Evolutionary conservation across 768 basidiomycete species (phyloP).

Genomic region (Mycena vulgaris): DNA sequence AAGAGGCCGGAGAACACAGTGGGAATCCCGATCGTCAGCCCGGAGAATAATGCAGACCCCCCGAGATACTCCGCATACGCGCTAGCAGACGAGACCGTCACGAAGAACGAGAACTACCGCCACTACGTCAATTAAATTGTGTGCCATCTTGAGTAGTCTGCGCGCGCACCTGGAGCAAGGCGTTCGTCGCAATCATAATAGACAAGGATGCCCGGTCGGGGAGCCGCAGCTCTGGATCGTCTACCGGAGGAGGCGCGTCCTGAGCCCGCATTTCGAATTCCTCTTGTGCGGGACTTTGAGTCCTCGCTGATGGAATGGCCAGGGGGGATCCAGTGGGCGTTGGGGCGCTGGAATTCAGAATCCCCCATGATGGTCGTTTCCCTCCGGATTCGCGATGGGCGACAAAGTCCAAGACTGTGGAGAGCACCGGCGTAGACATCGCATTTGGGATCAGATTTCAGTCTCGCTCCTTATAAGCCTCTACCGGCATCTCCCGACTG

Average conservation of each 20-base stretch:
- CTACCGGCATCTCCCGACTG: no score
- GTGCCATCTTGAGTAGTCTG: not conserved
- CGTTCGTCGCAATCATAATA: conserved; percentile 60
- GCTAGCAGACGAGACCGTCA: conserved; percentile 77
- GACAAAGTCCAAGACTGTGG: conserved; percentile 36
- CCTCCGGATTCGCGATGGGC: conserved; percentile 9
- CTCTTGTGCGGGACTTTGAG: not conserved
- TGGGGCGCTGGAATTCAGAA: conserved; percentile 15
- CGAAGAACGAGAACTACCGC: conserved; percentile 76
- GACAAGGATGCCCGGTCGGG: conserved; percentile 59
- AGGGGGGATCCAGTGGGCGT: conserved; percentile 17
- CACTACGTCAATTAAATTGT: not conserved
- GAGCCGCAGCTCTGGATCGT: conserved; percentile 58
- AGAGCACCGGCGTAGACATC: conserved; percentile 18
- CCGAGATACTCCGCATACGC: conserved; percentile 74
- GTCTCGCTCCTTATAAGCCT: no score
- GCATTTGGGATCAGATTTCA: no score
- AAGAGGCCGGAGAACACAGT: conserved; percentile 71
- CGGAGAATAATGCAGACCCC: conserved; percentile 76
- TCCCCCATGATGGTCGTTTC: conserved; percentile 25
- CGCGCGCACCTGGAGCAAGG: conserved; percentile 59
- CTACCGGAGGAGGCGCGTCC: conserved; percentile 1
- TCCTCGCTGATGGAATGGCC: not conserved
- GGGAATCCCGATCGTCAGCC: conserved; percentile 78
- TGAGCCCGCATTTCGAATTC: conserved; percentile 1